Conservation (phyloP, 805 yeast genomes). For the Ogataea nonfermentans region DNA sequence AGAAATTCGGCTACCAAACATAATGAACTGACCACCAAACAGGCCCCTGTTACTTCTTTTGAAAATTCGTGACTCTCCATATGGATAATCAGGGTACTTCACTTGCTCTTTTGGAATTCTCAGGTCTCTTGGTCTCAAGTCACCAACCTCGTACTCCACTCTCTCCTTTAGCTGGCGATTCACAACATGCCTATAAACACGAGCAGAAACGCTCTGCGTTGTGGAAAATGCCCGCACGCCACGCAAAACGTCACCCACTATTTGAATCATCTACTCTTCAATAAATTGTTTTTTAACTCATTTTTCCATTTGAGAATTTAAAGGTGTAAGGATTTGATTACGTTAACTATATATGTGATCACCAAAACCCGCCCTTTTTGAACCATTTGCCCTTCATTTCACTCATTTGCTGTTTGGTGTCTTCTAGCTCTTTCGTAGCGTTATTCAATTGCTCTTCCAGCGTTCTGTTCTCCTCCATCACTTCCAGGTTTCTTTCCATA, state of each 20-base stretch:
- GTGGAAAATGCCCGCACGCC: conserved; percentile 27
- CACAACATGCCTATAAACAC: conserved; percentile 42
- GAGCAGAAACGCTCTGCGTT: conserved; percentile 19
- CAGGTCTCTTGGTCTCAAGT: conserved; percentile 41
- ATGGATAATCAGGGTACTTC: conserved; percentile 65
- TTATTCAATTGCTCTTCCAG: conserved; percentile 51
- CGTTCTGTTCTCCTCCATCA: conserved; percentile 59
- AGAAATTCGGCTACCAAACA: conserved; percentile 73
- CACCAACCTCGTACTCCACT: conserved; percentile 52
- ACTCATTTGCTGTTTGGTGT: conserved; percentile 34
- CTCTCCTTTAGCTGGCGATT: conserved; percentile 44
- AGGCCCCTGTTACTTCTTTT: conserved; percentile 86
- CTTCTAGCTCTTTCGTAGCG: conserved; percentile 36
- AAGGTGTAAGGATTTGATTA: conserved; percentile 7
- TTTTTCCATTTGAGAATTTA: neutral
- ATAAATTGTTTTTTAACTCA: neutral
- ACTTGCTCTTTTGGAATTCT: conserved; percentile 44
- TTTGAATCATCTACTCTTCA: conserved; percentile 1
- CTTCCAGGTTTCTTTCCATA: conserved; percentile 60
- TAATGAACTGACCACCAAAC: conserved; percentile 83
- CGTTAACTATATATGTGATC: neutral
- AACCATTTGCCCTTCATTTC: conserved; percentile 38
- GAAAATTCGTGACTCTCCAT: conserved; percentile 73
- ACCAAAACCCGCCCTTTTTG: conserved; percentile 32
- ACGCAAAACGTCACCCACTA: neutral